Percentiles rank a stretch among this genome's conserved stretches.
These are phyloP conservation scores for Solanum ossicruentum DNA, from an alignment of 257 asterid species.

Conservation along the genomic window DNA sequence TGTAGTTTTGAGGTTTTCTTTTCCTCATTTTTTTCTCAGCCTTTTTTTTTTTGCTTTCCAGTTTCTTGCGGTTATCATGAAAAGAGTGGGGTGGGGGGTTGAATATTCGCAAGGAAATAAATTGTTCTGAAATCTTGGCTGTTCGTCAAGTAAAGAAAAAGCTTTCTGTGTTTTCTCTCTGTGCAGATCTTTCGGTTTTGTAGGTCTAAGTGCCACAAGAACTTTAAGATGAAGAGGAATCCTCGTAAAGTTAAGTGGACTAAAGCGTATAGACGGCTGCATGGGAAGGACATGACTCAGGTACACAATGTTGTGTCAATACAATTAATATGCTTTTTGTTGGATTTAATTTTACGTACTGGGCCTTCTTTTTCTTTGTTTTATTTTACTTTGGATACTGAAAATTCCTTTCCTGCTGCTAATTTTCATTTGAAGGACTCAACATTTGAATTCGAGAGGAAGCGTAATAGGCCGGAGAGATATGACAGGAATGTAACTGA, in stretches of 20 bases:
- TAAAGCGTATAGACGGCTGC: slow-evolving; percentile 73
- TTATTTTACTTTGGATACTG: too few relatives aligned
- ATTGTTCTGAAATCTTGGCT: neutral
- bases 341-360: neutral
- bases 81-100: neutral
- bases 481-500: too few relatives aligned
- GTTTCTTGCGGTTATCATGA: neutral
- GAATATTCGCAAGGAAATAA: neutral
- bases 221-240: slow-evolving; percentile 95
- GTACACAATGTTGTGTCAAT: slow-evolving; percentile 10
- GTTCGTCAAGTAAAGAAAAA: neutral
- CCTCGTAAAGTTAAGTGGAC: slow-evolving; percentile 95
- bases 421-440: neutral
- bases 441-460: too few relatives aligned
- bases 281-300: slow-evolving; percentile 95
- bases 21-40: neutral
- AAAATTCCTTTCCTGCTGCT: too few relatives aligned
- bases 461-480: too few relatives aligned
- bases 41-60: neutral
- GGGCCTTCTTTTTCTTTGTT: neutral
- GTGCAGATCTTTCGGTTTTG: slow-evolving; percentile 76
- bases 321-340: neutral
- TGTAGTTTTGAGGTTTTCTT: neutral
- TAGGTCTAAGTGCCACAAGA: slow-evolving; percentile 86
- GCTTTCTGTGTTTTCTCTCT: neutral